Conservation (phyloP, 2,329 filamentous ascomycete species). For the Hysterium pulicare region DNA sequence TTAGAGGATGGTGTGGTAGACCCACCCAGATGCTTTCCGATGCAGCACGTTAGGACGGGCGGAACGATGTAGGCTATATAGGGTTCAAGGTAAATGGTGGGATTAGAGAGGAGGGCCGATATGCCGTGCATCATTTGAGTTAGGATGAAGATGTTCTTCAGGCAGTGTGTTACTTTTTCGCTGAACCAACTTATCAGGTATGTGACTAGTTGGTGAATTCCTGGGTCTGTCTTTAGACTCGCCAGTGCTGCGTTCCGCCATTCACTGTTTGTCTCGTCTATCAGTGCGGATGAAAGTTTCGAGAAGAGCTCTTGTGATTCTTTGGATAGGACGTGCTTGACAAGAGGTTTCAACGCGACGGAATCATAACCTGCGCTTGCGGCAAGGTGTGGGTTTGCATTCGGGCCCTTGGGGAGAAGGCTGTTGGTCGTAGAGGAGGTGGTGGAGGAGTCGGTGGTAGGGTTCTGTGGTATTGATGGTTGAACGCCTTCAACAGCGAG, state of each 20-base stretch:
- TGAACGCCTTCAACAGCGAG: constrained; percentile 96
- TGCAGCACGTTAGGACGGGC: constrained; percentile 85
- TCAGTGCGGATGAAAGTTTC: constrained; percentile 82
- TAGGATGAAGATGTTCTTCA: constrained; percentile 85
- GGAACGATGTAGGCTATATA: constrained; percentile 72
- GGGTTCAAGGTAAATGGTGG: constrained; percentile 70
- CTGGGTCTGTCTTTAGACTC: constrained; percentile 82
- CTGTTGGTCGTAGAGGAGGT: constrained; percentile 81
- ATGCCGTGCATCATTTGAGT: constrained; percentile 91
- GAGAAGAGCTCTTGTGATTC: constrained; percentile 97
- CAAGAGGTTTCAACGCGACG: constrained; percentile 78
- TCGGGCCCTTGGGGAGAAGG: constrained; percentile 82
- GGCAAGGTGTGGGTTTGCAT: constrained; percentile 79
- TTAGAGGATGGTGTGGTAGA: constrained; percentile 51
- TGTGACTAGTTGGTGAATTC: constrained; percentile 89
- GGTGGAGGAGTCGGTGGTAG: constrained; percentile 77
- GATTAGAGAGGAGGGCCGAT: constrained; percentile 78
- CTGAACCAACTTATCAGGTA: constrained; percentile 97
- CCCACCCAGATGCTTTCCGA: constrained; percentile 74
- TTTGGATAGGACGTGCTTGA: constrained; percentile 94
- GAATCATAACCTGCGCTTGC: constrained; percentile 82
- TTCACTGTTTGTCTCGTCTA: constrained; percentile 84
- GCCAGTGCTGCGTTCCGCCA: constrained; percentile 82
- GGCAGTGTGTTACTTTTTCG: constrained; percentile 90
- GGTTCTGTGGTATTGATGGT: constrained; percentile 94